A percentile compares a stretch with the other conserved stretches of the same genome.
Conservation (phyloP, 2,329 filamentous ascomycete species). For the Lachnellula arida region DNA sequence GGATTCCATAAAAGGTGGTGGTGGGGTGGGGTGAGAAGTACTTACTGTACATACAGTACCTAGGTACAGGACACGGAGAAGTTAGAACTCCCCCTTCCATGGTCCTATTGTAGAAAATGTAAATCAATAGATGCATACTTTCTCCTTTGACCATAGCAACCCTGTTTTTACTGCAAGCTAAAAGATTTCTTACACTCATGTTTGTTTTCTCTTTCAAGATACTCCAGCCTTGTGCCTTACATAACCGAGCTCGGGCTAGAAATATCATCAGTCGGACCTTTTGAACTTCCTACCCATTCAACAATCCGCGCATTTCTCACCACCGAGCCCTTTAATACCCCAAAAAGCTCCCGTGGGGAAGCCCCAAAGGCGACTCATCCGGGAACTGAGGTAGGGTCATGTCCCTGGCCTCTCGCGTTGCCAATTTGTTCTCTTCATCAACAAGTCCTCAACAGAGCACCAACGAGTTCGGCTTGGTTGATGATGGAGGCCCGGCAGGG, state of each 20-base stretch:
- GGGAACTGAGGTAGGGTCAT: constrained; percentile 40
- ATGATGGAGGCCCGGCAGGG: constrained; percentile 34
- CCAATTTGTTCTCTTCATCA: constrained; percentile 45
- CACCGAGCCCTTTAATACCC: not conserved
- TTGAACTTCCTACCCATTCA: not conserved
- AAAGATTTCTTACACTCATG: no score
- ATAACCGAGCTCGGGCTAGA: not conserved
- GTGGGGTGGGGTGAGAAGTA: no score
- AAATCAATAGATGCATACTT: no score
- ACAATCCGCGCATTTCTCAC: not conserved
- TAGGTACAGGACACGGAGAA: no score
- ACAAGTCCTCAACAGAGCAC: constrained; percentile 19
- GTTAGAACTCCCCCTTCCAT: no score
- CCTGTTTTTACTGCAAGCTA: no score
- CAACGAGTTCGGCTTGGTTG: constrained; percentile 30
- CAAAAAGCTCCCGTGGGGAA: constrained; percentile 5
- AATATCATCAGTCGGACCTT: not conserved
- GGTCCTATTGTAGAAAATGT: no score
- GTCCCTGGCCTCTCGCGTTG: constrained; percentile 52
- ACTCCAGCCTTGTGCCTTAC: not conserved
- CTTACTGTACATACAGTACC: no score
- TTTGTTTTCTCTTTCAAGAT: no score
- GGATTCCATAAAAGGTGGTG: no score
- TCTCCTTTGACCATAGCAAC: no score
- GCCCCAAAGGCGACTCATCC: constrained; percentile 15